Evolutionary conservation across 2,329 filamentous ascomycete species (phyloP).

Genomic region (Colletotrichum costaricense): DNA sequence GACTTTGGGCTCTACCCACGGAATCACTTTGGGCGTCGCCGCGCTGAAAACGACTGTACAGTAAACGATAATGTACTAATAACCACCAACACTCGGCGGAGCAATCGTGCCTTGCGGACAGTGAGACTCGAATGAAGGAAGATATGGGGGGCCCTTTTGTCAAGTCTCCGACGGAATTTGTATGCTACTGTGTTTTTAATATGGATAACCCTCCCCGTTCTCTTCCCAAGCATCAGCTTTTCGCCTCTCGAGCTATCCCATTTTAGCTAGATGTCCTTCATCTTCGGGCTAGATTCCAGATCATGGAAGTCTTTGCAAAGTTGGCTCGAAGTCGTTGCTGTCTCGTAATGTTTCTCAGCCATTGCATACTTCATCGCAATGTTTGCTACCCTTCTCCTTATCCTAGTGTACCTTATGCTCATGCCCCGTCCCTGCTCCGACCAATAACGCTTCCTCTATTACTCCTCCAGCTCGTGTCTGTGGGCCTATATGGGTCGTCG

Average conservation of each 20-base stretch:
- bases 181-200: not conserved
- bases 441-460: conserved; percentile 15
- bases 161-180: not conserved
- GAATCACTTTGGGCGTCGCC: too few relatives aligned
- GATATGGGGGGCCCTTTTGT: not conserved
- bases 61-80: conserved; percentile 26
- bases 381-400: not conserved
- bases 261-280: not conserved
- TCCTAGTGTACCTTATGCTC: not conserved
- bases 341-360: not conserved
- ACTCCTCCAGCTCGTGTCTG: conserved; percentile 6
- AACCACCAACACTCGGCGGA: not conserved
- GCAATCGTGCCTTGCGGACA: not conserved
- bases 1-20: not conserved
- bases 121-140: not conserved
- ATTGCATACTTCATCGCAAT: not conserved
- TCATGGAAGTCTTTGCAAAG: not conserved
- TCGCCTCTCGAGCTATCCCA: not conserved
- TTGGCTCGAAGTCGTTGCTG: not conserved
- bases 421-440: not conserved
- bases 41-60: conserved; percentile 3
- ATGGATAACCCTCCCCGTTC: not conserved
- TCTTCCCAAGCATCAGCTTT: not conserved
- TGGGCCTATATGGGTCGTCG: conserved; percentile 2
- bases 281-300: not conserved